Percentiles rank a stretch among this genome's conserved stretches.
These are phyloP conservation scores for Tolypocladium endophyticum DNA, from an alignment of 2,329 filamentous ascomycete genomes.

Conservation along the genomic window DNA sequence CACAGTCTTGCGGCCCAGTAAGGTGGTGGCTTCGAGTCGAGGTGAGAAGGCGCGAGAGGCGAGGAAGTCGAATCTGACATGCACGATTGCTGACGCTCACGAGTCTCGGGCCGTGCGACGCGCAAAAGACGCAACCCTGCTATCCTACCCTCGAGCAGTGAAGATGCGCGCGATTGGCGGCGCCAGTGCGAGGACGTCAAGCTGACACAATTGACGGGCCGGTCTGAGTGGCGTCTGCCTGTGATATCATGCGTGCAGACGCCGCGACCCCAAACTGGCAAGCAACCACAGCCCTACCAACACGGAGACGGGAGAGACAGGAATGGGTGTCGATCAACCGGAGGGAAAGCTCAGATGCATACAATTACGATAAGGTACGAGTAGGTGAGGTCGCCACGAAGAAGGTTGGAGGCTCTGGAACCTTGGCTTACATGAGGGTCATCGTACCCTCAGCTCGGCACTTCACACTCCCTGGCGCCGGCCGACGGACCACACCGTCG, in stretches of 20 bases:
- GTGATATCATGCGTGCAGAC: neutral
- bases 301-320: neutral
- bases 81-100: neutral
- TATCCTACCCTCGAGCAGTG: neutral
- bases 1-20: neutral
- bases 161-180: neutral
- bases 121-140: neutral
- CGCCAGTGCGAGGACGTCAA: neutral
- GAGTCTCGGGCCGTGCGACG: neutral
- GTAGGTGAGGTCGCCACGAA: neutral
- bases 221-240: neutral
- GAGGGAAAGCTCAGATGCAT: neutral
- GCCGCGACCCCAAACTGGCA: neutral
- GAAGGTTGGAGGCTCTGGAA: neutral
- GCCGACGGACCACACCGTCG: neutral
- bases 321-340: neutral
- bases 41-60: neutral
- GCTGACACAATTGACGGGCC: neutral
- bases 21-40: neutral
- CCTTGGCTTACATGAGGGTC: neutral
- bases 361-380: no score
- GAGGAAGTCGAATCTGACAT: neutral
- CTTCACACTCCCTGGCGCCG: neutral
- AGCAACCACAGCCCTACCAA: neutral
- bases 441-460: neutral